Conservation (phyloP, 208 protist species). For the Leishmania mexicana region DNA sequence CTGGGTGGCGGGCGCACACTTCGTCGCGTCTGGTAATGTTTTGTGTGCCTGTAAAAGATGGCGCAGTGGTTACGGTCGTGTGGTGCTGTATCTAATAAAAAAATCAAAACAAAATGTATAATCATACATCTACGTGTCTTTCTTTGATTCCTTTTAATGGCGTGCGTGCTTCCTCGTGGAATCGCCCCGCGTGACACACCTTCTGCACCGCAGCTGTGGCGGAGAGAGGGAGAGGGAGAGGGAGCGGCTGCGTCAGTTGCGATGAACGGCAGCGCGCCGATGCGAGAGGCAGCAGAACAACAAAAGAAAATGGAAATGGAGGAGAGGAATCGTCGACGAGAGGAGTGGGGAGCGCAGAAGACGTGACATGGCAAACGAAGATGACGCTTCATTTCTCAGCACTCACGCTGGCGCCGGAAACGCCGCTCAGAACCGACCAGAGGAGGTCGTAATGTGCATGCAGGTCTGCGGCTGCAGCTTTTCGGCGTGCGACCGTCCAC, state of each 20-base stretch:
- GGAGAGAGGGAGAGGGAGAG: neutral
- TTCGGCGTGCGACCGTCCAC: neutral
- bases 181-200: neutral
- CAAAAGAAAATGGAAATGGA: neutral
- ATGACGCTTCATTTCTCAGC: neutral
- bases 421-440: neutral
- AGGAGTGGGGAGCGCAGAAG: neutral
- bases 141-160: neutral
- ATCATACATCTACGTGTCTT: neutral
- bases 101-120: neutral
- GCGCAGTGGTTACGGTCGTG: neutral
- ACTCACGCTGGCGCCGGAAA: neutral
- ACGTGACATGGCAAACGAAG: neutral
- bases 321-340: neutral
- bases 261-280: neutral
- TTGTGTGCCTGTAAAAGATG: neutral
- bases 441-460: neutral
- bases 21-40: neutral
- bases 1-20: neutral
- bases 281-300: neutral
- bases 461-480: neutral
- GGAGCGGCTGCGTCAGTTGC: neutral
- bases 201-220: neutral
- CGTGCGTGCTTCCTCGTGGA: neutral
- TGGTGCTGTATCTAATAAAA: neutral